Base-by-base conservation (phyloP, 192 early-diverging fungal species). In the Podila minutissima region DNA sequence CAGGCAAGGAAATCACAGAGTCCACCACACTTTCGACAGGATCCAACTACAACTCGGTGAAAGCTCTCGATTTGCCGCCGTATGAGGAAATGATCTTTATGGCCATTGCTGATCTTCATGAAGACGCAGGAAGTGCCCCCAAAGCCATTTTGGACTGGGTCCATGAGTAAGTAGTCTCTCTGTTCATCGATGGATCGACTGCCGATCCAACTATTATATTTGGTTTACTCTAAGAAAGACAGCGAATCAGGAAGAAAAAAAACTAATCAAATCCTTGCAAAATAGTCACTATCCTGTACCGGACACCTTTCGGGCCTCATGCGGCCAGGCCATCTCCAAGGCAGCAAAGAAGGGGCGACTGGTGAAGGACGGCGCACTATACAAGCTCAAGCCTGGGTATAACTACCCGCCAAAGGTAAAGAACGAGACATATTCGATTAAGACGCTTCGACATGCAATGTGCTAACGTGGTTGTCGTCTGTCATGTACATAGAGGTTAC, bases 31-130 rank as follows among this genome's bases (percentile, higher is more conserved):
- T 1, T 17, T 15, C 15, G 13, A 28, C 64, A 49, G 37, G 35
- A 11, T 49, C 48, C 20, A 32, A 32, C 19, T 67, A 71, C 31
- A 51, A 75, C 35, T 69, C 70, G 13, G 61, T 65, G 26, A 81
- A 81, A 35, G 70, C 66, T 15, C 71, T 68, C 35, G 83, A 85
- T 48, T 38, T 87, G 48, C 86, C 86, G 13, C 83, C 84, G 13
- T 87, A 87, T 35, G 86, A 87, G 53, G 86, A 87, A 57, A 87
- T 87, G 86, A 87, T 87, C 29, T 84, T 82, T n/a, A 83, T 74
- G 73, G 86, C 86, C 13, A 71, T 85, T 22, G 69, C 67, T 1
- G 72, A 82, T 15, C 69, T 87, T n/a, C 73, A 64, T 24, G 69
- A 85, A 58, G 82, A 83, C 1, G 64, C 48, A 15, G 86, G 86